Percentiles rank a stretch among this genome's conserved stretches.
phyloP scores from a whole-genome alignment of 495 filamentous ascomycete genomes.

The Cairneyella variabilis region DNA sequence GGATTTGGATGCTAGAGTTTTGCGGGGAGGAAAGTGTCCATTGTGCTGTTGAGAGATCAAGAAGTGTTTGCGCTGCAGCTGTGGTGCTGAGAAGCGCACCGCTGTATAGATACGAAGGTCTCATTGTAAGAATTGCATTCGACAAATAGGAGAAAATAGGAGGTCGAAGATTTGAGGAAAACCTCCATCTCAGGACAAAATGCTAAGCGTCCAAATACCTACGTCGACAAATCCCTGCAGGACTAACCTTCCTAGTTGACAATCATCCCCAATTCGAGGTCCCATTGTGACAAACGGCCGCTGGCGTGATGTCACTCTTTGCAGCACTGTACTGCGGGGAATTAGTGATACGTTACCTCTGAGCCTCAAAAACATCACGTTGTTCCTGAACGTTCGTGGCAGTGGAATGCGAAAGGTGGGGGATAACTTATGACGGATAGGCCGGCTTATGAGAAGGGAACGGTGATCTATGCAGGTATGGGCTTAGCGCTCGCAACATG shows the following conservation, averaged over 20 bases:
- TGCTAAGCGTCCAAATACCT: too few relatives aligned
- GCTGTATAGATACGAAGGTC: background rate
- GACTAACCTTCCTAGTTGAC: too few relatives aligned
- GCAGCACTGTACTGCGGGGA: background rate
- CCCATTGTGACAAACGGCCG: too few relatives aligned
- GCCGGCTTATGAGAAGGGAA: too few relatives aligned
- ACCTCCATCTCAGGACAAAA: too few relatives aligned
- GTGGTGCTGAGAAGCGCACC: background rate
- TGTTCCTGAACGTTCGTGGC: too few relatives aligned
- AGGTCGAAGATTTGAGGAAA: too few relatives aligned
- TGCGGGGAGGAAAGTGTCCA: slow-evolving; percentile 48
- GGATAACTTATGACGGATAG: background rate
- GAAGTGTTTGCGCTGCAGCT: slow-evolving; percentile 22
- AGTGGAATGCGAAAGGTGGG: too few relatives aligned
- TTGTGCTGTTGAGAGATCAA: slow-evolving; percentile 45
- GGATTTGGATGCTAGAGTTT: slow-evolving; percentile 52
- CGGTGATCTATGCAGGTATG: background rate
- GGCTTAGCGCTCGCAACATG: background rate
- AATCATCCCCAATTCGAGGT: too few relatives aligned
- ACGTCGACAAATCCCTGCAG: too few relatives aligned
- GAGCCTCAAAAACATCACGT: background rate
- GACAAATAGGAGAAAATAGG: background rate
- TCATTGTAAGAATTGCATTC: background rate
- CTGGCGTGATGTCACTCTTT: background rate
- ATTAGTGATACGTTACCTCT: background rate